A percentile compares a stretch with the other conserved stretches of the same genome.
These are phyloP conservation scores for Ceratocystis cacaofunesta DNA, from an alignment of 2,329 filamentous ascomycete species.

Conservation along the genomic window DNA sequence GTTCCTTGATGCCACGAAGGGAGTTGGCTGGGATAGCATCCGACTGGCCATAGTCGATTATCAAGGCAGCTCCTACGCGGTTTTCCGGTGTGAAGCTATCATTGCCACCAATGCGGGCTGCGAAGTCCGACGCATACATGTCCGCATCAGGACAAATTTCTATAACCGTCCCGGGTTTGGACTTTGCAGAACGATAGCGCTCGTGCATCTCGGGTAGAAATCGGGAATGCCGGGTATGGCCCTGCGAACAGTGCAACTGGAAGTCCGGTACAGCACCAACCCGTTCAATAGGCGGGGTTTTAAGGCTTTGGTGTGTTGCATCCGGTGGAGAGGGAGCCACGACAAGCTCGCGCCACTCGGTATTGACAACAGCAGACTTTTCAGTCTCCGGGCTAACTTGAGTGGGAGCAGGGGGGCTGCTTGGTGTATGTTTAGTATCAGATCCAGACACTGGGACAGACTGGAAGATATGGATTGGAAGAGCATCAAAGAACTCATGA, in stretches of 20 bases:
- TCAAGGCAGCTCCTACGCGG: slow-evolving; percentile 60
- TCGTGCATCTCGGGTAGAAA: slow-evolving; percentile 71
- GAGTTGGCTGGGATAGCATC: slow-evolving; percentile 73
- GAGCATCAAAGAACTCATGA: slow-evolving; percentile 96
- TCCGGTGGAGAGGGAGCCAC: slow-evolving; percentile 51
- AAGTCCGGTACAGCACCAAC: slow-evolving; percentile 58
- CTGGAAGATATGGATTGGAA: slow-evolving; percentile 92
- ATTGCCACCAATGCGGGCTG: slow-evolving; percentile 65
- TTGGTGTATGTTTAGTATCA: slow-evolving; percentile 26
- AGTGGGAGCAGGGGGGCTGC: slow-evolving; percentile 20
- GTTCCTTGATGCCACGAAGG: slow-evolving; percentile 70
- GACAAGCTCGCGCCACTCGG: slow-evolving; percentile 67
- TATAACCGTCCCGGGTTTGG: slow-evolving; percentile 52
- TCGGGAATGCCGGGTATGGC: slow-evolving; percentile 65
- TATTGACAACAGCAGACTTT: slow-evolving; percentile 19
- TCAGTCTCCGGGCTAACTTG: slow-evolving; percentile 26
- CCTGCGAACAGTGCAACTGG: slow-evolving; percentile 62
- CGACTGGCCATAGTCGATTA: slow-evolving; percentile 73
- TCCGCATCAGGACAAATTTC: slow-evolving; percentile 84
- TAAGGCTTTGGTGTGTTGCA: slow-evolving; percentile 37
- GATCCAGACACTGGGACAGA: slow-evolving; percentile 40
- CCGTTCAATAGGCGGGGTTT: slow-evolving; percentile 37
- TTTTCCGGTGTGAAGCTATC: slow-evolving; percentile 15
- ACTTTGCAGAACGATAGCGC: slow-evolving; percentile 63
- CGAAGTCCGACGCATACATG: slow-evolving; percentile 67